phyloP scores from a whole-genome alignment of 2,329 filamentous ascomycete species.

The Mycogone perniciosa region DNA sequence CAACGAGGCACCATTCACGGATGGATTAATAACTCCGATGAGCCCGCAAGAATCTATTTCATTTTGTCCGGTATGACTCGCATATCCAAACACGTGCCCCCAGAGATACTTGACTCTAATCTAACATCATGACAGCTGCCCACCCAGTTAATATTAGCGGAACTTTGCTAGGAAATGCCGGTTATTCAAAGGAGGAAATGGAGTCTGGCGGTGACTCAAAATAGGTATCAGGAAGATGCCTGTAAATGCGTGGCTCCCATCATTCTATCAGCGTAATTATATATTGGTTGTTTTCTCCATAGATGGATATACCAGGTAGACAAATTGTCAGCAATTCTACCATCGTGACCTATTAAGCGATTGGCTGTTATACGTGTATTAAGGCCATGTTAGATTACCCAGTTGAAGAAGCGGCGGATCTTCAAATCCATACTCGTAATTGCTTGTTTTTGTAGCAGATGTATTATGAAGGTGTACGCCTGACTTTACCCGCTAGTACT shows the following conservation, averaged over 20 bases:
- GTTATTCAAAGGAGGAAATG: slow-evolving; percentile 5
- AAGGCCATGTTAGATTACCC: too few species aligned
- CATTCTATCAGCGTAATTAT: too few species aligned
- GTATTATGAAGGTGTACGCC: too few species aligned
- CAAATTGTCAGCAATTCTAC: too few species aligned
- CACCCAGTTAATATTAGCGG: slow-evolving; percentile 6
- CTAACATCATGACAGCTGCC: slow-evolving; percentile 15
- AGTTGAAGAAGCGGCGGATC: too few species aligned
- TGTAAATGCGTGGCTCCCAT: neutral
- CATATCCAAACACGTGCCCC: slow-evolving; percentile 14
- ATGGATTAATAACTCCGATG: slow-evolving; percentile 16
- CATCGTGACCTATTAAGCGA: too few species aligned
- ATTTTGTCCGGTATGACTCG: slow-evolving; percentile 24
- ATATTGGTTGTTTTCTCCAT: too few species aligned
- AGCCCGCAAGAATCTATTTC: slow-evolving; percentile 17
- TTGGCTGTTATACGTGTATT: too few species aligned
- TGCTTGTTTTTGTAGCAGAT: too few species aligned
- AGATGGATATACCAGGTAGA: too few species aligned
- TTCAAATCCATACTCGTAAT: too few species aligned
- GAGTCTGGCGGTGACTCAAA: slow-evolving; percentile 1
- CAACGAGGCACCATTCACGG: slow-evolving; percentile 19
- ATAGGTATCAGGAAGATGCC: neutral
- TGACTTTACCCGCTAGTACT: too few species aligned
- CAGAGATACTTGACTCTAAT: neutral
- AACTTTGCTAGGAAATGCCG: neutral